phyloP scores from a whole-genome alignment of 306 rosid genomes.

The Abrus precatorius region DNA sequence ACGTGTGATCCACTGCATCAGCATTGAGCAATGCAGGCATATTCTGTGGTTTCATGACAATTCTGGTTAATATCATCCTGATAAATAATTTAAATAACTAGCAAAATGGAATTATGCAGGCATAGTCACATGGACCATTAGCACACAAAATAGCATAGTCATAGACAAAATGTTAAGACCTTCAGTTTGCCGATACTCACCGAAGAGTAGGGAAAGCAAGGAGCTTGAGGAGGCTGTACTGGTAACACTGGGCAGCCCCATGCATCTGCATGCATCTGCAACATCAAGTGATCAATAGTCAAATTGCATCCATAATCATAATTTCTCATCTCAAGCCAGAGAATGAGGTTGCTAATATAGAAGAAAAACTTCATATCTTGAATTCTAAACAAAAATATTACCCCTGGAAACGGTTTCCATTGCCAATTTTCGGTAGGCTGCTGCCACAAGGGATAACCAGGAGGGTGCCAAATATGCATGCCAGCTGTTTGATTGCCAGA shows the following conservation, averaged over 20 bases:
- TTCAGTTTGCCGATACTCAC: conserved; percentile 57
- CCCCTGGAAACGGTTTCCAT: conserved; percentile 77
- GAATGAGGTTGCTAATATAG: conserved; percentile 25
- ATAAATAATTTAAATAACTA: conserved; percentile 22
- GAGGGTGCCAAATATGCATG: conserved; percentile 70
- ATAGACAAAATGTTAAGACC: background rate
- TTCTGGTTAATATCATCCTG: background rate
- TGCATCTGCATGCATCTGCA: conserved; percentile 82
- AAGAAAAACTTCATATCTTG: background rate
- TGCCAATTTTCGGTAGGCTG: conserved; percentile 78
- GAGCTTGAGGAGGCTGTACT: conserved; percentile 66
- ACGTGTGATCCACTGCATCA: conserved; percentile 51
- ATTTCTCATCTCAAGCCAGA: conserved; percentile 24
- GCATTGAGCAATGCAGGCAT: conserved; percentile 48
- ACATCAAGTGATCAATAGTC: conserved; percentile 47
- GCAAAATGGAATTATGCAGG: background rate
- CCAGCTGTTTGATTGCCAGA: conserved; percentile 53
- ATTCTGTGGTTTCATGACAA: conserved; percentile 59
- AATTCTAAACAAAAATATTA: conserved; percentile 45
- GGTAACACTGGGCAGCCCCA: conserved; percentile 96
- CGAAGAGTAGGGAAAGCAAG: conserved; percentile 62
- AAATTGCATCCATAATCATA: conserved; percentile 30
- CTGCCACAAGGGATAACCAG: conserved; percentile 82
- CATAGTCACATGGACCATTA: conserved; percentile 34
- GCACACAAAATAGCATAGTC: background rate